Base-by-base conservation (phyloP, 768 basidiomycete genomes). In the Podaxis rugospora region DNA sequence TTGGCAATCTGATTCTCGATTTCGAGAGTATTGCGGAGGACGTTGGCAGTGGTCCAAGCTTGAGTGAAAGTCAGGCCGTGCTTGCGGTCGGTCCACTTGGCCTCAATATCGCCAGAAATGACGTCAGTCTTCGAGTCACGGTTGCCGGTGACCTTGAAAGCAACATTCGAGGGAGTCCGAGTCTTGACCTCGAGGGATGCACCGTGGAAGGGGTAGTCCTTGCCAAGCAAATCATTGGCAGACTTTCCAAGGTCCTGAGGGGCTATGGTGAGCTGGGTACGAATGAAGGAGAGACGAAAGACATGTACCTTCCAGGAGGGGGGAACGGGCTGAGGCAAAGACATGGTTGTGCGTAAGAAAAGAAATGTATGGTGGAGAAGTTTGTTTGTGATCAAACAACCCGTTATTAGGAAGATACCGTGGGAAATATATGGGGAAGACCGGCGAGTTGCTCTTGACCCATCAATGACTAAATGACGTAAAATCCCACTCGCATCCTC, bases 1-100 rank as follows among this genome's bases (percentile, higher is more conserved):
- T 95, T 90, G 69, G 96, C 93, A 72, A 98, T 85, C 80, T 94
- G 88, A 82, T 98, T 95, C 77, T 98, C 95, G 72, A 98, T 81
- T 83, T 99, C 97, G 66, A 98, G 75, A 74, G 89, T 86, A 66
- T 89, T 89, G 74, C 90, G 89, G 80, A 99, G 90, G 71, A 89
- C 76, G 82, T 99, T 99, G 73, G 85, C 68, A 70, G 96, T 98
- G 58, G 93, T 94, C 97, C 97, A 99, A 59, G 91, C 84, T 80
- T 96, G 84, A 67, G 97, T 98, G 83, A 97, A 81, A 73, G 88
- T 88, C 70, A 98, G 81, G 65, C 97, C 97, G 75, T 96, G 93
- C 78, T 88, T 87, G 80, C 84, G 84, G 83, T 98, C 89, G 68
- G 82, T 73, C 82, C 90, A 95, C 79, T 98, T 99, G 76, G 88